phyloP scores from a whole-genome alignment of 2,329 filamentous ascomycete species.

The Phialophora macrospora region DNA sequence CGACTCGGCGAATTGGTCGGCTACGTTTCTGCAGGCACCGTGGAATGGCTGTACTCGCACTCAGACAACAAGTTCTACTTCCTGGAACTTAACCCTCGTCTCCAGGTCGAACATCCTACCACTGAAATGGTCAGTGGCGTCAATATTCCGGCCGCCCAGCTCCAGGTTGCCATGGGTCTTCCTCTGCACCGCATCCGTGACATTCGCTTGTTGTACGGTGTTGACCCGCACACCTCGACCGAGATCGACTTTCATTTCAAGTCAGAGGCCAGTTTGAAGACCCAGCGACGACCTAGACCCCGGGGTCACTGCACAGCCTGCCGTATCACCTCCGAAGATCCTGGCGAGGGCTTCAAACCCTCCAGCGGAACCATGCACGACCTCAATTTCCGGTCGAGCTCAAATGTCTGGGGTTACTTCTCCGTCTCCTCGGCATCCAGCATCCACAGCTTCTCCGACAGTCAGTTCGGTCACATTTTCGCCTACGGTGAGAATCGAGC shows the following conservation, averaged over 20 bases:
- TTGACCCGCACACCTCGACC: conserved; percentile 82
- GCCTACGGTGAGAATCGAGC: conserved; percentile 97
- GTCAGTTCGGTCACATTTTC: conserved; percentile 98
- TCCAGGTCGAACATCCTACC: conserved; percentile 98
- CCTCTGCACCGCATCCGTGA: conserved; percentile 94
- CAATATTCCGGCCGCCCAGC: conserved; percentile 93
- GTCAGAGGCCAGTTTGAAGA: conserved; percentile 77
- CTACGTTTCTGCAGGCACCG: conserved; percentile 97
- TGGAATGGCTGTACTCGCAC: conserved; percentile 98
- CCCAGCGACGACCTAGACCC: conserved; percentile 85
- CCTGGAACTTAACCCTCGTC: conserved; percentile 95
- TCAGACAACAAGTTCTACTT: conserved; percentile 99
- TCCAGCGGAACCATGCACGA: conserved; percentile 99
- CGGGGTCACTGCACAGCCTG: conserved; percentile 98
- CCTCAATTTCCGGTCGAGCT: conserved; percentile 97
- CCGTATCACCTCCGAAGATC: conserved; percentile 98
- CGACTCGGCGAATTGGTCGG: conserved; percentile 91
- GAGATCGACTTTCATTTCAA: conserved; percentile 98
- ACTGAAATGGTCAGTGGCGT: conserved; percentile 99
- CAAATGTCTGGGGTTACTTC: conserved; percentile 99
- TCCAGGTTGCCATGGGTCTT: conserved; percentile 98
- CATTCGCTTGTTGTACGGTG: conserved; percentile 93
- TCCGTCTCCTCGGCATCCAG: conserved; percentile 94
- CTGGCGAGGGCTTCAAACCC: conserved; percentile 98
- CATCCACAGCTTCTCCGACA: conserved; percentile 99